phyloP scores from a whole-genome alignment of 2,329 filamentous ascomycete genomes.

The Xylariaceae sp. region DNA sequence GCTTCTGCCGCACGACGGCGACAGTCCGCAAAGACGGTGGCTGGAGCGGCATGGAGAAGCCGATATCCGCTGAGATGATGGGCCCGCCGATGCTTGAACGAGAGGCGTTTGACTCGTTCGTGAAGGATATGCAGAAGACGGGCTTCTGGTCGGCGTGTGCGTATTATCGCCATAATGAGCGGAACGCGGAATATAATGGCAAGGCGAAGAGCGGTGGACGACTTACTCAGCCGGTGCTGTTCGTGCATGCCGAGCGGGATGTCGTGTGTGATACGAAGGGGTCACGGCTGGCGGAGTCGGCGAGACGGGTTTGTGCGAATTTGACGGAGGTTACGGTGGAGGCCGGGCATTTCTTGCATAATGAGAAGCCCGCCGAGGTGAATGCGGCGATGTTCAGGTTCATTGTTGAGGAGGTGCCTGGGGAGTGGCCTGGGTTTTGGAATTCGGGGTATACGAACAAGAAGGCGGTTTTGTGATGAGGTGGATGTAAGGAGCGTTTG shows the following conservation, averaged over 20 bases:
- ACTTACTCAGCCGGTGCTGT: constrained; percentile 30
- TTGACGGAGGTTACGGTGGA: constrained; percentile 35
- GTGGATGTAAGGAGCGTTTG: background rate
- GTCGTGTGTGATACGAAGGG: constrained; percentile 33
- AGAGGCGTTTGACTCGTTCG: constrained; percentile 21
- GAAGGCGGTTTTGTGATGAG: constrained; percentile 1
- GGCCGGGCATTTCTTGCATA: constrained; percentile 34
- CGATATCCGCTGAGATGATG: constrained; percentile 4
- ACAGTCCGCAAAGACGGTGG: constrained; percentile 9
- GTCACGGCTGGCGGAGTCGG: constrained; percentile 32
- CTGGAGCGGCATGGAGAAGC: constrained; percentile 12
- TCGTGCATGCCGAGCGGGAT: constrained; percentile 37
- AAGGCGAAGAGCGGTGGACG: constrained; percentile 26
- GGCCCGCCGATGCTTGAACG: constrained; percentile 6
- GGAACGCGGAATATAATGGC: constrained; percentile 37
- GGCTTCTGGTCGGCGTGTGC: constrained; percentile 31
- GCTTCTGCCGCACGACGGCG: background rate
- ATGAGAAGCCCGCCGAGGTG: constrained; percentile 28
- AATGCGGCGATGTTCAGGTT: constrained; percentile 25
- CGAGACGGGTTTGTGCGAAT: constrained; percentile 34
- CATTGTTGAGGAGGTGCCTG: constrained; percentile 22
- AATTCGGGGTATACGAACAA: constrained; percentile 20
- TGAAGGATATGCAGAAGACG: constrained; percentile 35
- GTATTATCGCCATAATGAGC: constrained; percentile 39
- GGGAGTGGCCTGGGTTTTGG: constrained; percentile 21